Base-by-base conservation (phyloP, 2,329 filamentous ascomycete genomes). In the Neonectria coccinea region DNA sequence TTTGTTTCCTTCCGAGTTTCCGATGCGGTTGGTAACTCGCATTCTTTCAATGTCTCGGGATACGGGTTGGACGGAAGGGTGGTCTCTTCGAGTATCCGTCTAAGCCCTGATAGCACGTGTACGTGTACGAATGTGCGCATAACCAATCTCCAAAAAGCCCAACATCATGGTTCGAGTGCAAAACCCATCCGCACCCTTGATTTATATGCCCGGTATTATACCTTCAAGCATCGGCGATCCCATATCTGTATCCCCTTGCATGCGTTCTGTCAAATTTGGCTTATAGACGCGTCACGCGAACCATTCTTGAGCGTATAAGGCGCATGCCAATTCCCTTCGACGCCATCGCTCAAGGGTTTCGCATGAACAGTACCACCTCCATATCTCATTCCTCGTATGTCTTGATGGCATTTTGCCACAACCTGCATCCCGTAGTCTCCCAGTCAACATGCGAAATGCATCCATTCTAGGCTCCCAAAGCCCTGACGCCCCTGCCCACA, bases 401-500 rank as follows among this genome's bases (percentile, higher is more conserved):
- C 27, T 22, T 18, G 8, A 14, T 33, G 12, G 9, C 10, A 51
- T 33, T 31, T 33, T 33, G 9, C 16, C 29, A 20, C 27, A 33
- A 12, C 5, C 29, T 33, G 5, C 48, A 33, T 51, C 14, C 14
- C 27, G 25, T 50, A 33, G 29, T 20, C 7, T 2, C 39, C 39
- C 48, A 20, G 29, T 18, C n/a, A 33, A 20, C 48, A 51, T 33
- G 11, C 48, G 18, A n/a, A 18, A 20, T 36, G 14, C 45, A 25
- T 45, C 52, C 50, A 44, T 48, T 27, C 70, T 67, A 69, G n/a
- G 52, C 67, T 65, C 76, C 77, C 61, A 84, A 59, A 55, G 78
- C 77, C 68, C 88, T 83, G 62, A 92, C 85, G 11, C 88, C 91
- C 64, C 86, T 83, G 1, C 91, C 91, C n/a, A 93, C 90, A 71